Percentiles rank a stretch among this genome's conserved stretches.
phyloP scores from a whole-genome alignment of 768 basidiomycete genomes.

The Cyclocybe cylindracea region DNA sequence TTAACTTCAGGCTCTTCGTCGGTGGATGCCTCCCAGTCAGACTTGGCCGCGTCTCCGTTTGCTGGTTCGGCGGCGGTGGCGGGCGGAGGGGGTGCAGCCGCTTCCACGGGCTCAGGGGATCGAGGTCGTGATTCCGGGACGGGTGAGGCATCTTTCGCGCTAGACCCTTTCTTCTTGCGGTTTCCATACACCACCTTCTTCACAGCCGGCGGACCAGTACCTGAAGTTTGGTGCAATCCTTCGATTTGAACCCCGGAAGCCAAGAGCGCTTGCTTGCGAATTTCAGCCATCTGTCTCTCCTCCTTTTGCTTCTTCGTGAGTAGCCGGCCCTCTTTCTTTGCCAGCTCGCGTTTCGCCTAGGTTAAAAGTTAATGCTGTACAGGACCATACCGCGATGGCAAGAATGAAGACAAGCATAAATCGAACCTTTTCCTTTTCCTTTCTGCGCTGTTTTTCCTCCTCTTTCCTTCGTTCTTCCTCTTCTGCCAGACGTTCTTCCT shows the following conservation, averaged over 20 bases:
- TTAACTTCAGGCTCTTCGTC: conserved; percentile 46
- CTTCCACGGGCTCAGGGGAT: conserved; percentile 42
- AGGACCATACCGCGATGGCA: too few species aligned
- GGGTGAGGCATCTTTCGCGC: conserved; percentile 53
- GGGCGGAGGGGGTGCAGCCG: conserved; percentile 22
- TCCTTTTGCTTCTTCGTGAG: conserved; percentile 98
- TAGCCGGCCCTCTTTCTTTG: conserved; percentile 91
- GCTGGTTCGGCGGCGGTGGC: conserved; percentile 21
- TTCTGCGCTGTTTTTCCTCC: conserved; percentile 80
- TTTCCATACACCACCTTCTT: conserved; percentile 85
- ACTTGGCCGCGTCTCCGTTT: conserved; percentile 29
- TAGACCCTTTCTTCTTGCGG: conserved; percentile 75
- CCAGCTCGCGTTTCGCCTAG: conserved; percentile 87
- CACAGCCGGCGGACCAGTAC: conserved; percentile 38
- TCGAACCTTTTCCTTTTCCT: conserved; percentile 85
- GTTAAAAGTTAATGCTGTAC: conserved; percentile 8
- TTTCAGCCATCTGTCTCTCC: conserved; percentile 87
- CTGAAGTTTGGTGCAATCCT: conserved; percentile 69
- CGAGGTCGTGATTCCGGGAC: conserved; percentile 55
- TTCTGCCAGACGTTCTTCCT: conserved; percentile 76
- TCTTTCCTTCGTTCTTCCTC: conserved; percentile 78
- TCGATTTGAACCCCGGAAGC: conserved; percentile 90
- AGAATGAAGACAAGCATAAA: conserved; percentile 5
- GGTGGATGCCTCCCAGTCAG: conserved; percentile 71
- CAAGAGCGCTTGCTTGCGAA: conserved; percentile 86